Evolutionary conservation across 2,329 filamentous ascomycete genomes (phyloP).

Genomic region (Alternaria sp.): DNA sequence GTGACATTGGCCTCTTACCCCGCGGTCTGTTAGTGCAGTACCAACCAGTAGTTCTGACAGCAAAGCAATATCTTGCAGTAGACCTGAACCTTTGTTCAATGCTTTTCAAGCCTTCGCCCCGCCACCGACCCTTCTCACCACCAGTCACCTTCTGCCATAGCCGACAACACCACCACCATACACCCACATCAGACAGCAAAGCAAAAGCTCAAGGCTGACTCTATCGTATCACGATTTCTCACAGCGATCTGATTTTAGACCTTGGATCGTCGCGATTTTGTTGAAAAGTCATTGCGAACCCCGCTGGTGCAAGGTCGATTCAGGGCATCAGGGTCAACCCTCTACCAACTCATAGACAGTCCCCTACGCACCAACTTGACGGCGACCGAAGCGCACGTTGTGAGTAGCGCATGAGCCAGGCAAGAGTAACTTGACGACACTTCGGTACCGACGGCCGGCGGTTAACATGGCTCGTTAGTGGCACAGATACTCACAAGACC

Average conservation of each 20-base stretch:
- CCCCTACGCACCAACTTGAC: conserved; percentile 1
- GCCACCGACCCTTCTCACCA: not conserved
- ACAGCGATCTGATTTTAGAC: not conserved
- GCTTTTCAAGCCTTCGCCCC: conserved; percentile 4
- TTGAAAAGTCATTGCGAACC: not conserved
- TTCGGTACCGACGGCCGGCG: not conserved
- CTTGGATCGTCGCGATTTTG: not conserved
- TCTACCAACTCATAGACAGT: not conserved
- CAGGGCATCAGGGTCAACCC: not conserved
- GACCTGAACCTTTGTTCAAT: not conserved
- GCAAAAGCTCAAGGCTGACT: not conserved
- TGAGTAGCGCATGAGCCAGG: not conserved
- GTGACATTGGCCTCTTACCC: not conserved
- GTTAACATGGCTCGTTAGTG: conserved; percentile 28
- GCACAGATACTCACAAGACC: conserved; percentile 7
- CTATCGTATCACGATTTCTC: not conserved
- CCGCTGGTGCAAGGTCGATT: not conserved
- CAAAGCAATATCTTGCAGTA: not conserved
- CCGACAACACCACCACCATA: not conserved
- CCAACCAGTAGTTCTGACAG: not conserved
- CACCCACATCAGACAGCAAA: conserved; percentile 5
- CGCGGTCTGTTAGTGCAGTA: not conserved
- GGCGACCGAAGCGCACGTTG: not conserved
- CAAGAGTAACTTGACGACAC: not conserved
- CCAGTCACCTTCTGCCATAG: not conserved